phyloP scores from a whole-genome alignment of 371 early-diverging fungal genomes.

The Actinomortierella wolfii region DNA sequence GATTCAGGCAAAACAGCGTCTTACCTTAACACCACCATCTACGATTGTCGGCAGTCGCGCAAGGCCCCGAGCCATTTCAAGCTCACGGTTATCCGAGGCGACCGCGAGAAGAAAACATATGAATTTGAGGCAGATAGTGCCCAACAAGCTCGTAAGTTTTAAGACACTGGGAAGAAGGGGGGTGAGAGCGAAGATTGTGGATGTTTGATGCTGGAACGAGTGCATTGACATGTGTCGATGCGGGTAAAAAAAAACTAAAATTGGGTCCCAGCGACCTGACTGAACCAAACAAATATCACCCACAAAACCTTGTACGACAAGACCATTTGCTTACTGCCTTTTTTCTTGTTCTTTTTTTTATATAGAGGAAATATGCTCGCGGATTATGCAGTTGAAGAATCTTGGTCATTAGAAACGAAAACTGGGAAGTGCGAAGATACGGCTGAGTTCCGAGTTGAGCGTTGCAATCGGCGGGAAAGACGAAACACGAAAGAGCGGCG shows the following conservation, averaged over 20 bases:
- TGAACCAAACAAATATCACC: no score
- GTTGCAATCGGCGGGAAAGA: no score
- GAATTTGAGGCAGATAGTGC: slow-evolving; percentile 78
- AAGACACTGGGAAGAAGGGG: neutral
- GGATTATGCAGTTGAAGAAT: slow-evolving; percentile 42
- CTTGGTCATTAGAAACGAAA: no score
- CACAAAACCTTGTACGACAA: no score
- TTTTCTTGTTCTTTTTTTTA: neutral
- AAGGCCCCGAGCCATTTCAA: slow-evolving; percentile 79
- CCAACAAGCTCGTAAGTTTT: slow-evolving; percentile 70
- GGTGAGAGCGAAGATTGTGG: slow-evolving; percentile 10
- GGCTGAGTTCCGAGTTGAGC: no score
- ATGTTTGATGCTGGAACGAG: no score
- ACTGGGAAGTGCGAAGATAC: no score
- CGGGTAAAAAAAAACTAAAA: neutral
- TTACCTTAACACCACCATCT: slow-evolving; percentile 78
- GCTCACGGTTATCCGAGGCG: slow-evolving; percentile 65
- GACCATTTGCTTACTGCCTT: no score
- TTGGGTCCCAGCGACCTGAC: neutral
- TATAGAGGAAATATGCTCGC: slow-evolving; percentile 27
- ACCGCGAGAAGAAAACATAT: slow-evolving; percentile 72
- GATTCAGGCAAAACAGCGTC: slow-evolving; percentile 83
- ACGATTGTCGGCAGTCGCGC: slow-evolving; percentile 79
- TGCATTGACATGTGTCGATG: neutral
- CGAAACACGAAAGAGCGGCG: no score